These are phyloP conservation scores for Chaetomium sp. DNA, from an alignment of 2,329 filamentous ascomycete species.

Conservation along the genomic window DNA sequence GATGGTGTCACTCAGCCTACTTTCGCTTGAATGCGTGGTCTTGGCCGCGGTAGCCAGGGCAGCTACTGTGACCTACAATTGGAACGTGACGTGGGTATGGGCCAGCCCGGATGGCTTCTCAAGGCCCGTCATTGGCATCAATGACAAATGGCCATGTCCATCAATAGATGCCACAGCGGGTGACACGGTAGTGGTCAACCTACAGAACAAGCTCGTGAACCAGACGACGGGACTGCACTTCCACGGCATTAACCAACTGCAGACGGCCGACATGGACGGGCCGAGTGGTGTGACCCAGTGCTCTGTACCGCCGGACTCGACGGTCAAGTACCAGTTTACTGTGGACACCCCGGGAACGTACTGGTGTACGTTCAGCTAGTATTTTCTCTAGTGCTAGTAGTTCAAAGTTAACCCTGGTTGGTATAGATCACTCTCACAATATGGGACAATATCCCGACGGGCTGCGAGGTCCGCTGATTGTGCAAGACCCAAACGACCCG, in stretches of 20 bases:
- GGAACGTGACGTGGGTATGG: conserved; percentile 37
- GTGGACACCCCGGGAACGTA: conserved; percentile 41
- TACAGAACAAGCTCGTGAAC: conserved; percentile 47
- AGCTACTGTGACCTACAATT: conserved; percentile 32
- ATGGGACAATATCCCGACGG: conserved; percentile 62
- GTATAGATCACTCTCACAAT: conserved; percentile 54
- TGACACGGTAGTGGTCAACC: conserved; percentile 43
- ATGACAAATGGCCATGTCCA: conserved; percentile 56
- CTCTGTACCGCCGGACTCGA: conserved; percentile 44
- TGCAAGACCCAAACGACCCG: conserved; percentile 51
- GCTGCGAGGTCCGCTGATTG: conserved; percentile 54
- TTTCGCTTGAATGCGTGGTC: conserved; percentile 7
- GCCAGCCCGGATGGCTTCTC: conserved; percentile 33
- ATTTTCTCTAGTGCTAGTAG: neutral
- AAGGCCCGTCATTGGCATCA: conserved; percentile 46
- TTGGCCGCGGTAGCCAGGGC: conserved; percentile 24
- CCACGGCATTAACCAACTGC: conserved; percentile 52
- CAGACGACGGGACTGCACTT: conserved; percentile 48
- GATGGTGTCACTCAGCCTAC: no score
- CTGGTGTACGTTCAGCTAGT: conserved; percentile 36
- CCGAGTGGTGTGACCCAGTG: conserved; percentile 49
- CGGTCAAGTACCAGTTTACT: conserved; percentile 47
- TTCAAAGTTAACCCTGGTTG: conserved; percentile 5
- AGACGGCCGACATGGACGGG: conserved; percentile 53
- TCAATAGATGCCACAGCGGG: conserved; percentile 45